phyloP scores from a whole-genome alignment of 768 basidiomycete genomes.

The Podaxis sp. region DNA sequence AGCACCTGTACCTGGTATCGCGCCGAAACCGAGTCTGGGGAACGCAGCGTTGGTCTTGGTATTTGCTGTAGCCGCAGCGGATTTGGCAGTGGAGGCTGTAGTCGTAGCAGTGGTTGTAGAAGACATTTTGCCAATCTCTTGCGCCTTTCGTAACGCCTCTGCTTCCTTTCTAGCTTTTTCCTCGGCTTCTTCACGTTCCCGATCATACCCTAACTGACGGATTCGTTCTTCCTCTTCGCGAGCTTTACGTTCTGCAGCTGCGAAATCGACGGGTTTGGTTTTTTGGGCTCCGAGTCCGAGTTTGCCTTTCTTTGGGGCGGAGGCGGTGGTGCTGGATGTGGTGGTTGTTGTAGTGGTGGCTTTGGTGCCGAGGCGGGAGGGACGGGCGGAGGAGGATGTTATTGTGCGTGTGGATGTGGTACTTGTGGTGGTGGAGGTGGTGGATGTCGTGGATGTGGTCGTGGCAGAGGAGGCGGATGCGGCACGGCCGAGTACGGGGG shows the following conservation, averaged over 20 bases:
- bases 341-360: constrained; percentile 34
- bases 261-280: constrained; percentile 87
- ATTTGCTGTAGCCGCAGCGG: constrained; percentile 21
- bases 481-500: constrained; percentile 61
- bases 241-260: constrained; percentile 89
- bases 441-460: constrained; percentile 27
- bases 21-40: constrained; percentile 82
- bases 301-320: constrained; percentile 60
- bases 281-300: constrained; percentile 89
- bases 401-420: constrained; percentile 51
- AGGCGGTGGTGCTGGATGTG: constrained; percentile 21
- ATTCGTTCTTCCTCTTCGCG: constrained; percentile 90
- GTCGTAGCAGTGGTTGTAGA: constrained; percentile 25
- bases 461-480: constrained; percentile 36
- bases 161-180: constrained; percentile 68
- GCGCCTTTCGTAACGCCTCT: constrained; percentile 42
- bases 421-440: constrained; percentile 39
- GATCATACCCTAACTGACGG: constrained; percentile 90
- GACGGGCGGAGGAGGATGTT: constrained; percentile 63
- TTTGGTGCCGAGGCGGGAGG: constrained; percentile 38
- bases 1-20: constrained; percentile 63
- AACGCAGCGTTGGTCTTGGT: constrained; percentile 44
- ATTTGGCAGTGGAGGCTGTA: constrained; percentile 18
- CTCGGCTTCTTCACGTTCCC: constrained; percentile 81
- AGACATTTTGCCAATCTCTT: constrained; percentile 36